Percentiles rank a stretch among this genome's conserved stretches.
phyloP scores from a whole-genome alignment of 2,329 filamentous ascomycete genomes.

The Epichloe aotearoae region DNA sequence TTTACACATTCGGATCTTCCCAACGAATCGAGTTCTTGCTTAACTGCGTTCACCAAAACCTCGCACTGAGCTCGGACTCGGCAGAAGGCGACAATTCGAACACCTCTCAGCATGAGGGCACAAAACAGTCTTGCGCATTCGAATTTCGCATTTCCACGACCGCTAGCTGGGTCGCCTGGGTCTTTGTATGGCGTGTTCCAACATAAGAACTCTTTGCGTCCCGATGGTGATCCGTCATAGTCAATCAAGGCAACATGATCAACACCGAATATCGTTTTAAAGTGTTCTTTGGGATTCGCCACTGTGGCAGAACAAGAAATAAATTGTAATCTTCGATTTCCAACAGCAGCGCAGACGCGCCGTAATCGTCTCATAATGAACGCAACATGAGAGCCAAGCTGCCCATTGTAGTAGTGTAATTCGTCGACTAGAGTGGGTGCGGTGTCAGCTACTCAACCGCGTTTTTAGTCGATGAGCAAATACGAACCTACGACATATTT shows the following conservation, averaged over 20 bases:
- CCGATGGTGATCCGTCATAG: conserved; percentile 80
- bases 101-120: conserved; percentile 74
- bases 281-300: conserved; percentile 81
- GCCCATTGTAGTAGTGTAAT: conserved; percentile 88
- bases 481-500: conserved; percentile 67
- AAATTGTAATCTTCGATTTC: conserved; percentile 75
- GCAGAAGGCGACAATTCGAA: conserved; percentile 88
- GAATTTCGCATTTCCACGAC: conserved; percentile 66
- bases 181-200: conserved; percentile 98
- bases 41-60: conserved; percentile 65
- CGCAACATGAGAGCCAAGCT: conserved; percentile 87
- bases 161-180: conserved; percentile 72
- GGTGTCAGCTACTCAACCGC: neutral
- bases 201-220: conserved; percentile 87
- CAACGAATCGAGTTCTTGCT: conserved; percentile 58
- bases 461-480: neutral
- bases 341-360: conserved; percentile 78
- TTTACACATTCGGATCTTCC: conserved; percentile 62
- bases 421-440: conserved; percentile 48
- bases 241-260: conserved; percentile 71
- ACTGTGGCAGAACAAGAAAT: conserved; percentile 95
- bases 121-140: conserved; percentile 89
- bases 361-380: conserved; percentile 86
- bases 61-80: conserved; percentile 82
- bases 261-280: conserved; percentile 86